Evolutionary conservation across 2,329 filamentous ascomycete genomes (phyloP).

Genomic region (Huntiella omanensis): DNA sequence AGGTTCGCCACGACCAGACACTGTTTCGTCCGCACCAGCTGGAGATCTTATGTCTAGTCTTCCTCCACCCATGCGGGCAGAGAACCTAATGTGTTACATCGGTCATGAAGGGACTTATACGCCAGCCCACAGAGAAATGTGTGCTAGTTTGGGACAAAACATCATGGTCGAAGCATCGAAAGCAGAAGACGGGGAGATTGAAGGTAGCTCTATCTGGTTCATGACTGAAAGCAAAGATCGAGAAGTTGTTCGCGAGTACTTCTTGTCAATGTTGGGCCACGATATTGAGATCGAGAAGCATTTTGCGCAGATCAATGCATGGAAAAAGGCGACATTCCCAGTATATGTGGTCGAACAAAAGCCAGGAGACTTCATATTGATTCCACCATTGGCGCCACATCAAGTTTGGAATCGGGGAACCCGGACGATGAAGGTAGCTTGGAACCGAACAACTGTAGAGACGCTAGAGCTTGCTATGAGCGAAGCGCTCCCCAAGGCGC

Average conservation of each 20-base stretch:
- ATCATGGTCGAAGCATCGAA: conserved; percentile 88
- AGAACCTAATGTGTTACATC: conserved; percentile 97
- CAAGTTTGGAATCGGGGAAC: conserved; percentile 98
- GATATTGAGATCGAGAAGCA: conserved; percentile 95
- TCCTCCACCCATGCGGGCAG: conserved; percentile 68
- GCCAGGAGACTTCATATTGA: conserved; percentile 78
- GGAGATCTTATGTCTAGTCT: conserved; percentile 93
- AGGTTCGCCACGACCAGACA: conserved; percentile 24
- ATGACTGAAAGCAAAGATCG: conserved; percentile 96
- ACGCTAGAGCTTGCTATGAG: conserved; percentile 71
- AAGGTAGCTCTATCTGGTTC: conserved; percentile 91
- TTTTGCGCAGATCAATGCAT: conserved; percentile 87
- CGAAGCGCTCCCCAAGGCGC: conserved; percentile 74
- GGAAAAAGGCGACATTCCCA: conserved; percentile 85
- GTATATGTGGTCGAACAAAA: conserved; percentile 86
- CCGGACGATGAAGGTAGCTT: conserved; percentile 89
- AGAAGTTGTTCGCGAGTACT: conserved; percentile 80
- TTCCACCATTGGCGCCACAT: conserved; percentile 83
- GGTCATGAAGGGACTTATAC: conserved; percentile 96
- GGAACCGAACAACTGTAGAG: conserved; percentile 88
- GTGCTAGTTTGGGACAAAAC: conserved; percentile 85
- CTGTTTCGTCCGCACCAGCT: conserved; percentile 46
- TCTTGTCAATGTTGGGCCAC: conserved; percentile 78
- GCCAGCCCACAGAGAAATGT: conserved; percentile 92
- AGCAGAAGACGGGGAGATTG: conserved; percentile 52